A percentile compares a stretch with the other conserved stretches of the same genome.
phyloP scores from a whole-genome alignment of 116 monocot genomes.

The Zostera marina region DNA sequence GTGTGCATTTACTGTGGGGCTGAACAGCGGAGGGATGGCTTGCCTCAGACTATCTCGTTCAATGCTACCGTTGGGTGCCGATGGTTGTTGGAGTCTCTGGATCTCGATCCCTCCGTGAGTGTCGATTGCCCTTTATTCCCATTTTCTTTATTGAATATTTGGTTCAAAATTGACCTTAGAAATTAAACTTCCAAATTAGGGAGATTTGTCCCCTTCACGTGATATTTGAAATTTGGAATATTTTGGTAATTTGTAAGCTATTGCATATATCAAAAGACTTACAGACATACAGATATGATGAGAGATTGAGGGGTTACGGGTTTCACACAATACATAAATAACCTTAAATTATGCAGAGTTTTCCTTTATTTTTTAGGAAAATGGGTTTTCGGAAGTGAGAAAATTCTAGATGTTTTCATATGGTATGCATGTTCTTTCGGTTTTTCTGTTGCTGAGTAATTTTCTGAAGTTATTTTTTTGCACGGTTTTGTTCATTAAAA shows the following conservation, averaged over 20 bases:
- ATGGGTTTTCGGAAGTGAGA: background rate
- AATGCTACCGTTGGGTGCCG: constrained; percentile 24
- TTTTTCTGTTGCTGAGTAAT: too few relatives aligned
- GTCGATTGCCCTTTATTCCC: background rate
- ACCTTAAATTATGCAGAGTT: too few relatives aligned
- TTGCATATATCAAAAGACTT: too few relatives aligned
- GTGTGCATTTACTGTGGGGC: constrained; percentile 45
- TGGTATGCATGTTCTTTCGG: background rate
- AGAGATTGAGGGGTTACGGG: too few relatives aligned
- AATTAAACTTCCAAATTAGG: too few relatives aligned
- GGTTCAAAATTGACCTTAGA: background rate
- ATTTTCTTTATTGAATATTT: background rate
- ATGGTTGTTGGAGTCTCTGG: constrained; percentile 35
- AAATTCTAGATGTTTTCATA: background rate
- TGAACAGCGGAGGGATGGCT: constrained; percentile 16
- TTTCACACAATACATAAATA: too few relatives aligned
- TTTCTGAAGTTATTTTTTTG: background rate
- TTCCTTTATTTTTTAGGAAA: background rate
- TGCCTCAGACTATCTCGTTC: constrained; percentile 28
- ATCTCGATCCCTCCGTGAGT: constrained; percentile 65
- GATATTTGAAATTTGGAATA: too few relatives aligned
- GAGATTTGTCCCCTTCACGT: too few relatives aligned
- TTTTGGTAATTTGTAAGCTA: background rate
- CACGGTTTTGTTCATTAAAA: constrained; percentile 3
- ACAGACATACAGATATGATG: too few relatives aligned